Evolutionary conservation across 768 basidiomycete genomes (phyloP).

Genomic region (Boletus tomentosulus): DNA sequence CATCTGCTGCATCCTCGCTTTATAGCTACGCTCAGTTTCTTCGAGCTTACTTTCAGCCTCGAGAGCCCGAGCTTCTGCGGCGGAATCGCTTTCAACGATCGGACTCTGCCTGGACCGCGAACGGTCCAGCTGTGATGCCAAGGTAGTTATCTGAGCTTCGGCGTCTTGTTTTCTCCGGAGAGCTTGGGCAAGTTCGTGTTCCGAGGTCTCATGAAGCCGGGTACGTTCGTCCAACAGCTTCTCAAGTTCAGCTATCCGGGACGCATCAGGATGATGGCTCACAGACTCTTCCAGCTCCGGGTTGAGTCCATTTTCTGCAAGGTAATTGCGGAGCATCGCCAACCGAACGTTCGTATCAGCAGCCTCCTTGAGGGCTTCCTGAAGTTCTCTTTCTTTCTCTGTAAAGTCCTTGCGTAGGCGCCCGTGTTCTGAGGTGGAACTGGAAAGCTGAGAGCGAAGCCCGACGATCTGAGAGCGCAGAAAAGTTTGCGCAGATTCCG

Average conservation of each 20-base stretch:
- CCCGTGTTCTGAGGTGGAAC: conserved; percentile 63
- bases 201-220: conserved; percentile 66
- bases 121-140: conserved; percentile 66
- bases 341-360: conserved; percentile 71
- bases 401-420: conserved; percentile 66
- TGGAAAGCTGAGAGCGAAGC: conserved; percentile 69
- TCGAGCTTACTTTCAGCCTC: conserved; percentile 77
- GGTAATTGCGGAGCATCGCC: conserved; percentile 76
- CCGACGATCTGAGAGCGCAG: conserved; percentile 72
- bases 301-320: conserved; percentile 83
- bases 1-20: conserved; percentile 78
- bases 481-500: conserved; percentile 58
- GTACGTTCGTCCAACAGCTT: conserved; percentile 68
- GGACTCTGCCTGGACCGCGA: conserved; percentile 58
- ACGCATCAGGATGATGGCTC: conserved; percentile 28
- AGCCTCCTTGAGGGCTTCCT: conserved; percentile 59
- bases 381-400: conserved; percentile 60
- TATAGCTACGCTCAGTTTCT: conserved; percentile 75
- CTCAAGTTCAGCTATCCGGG: conserved; percentile 72
- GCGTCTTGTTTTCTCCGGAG: conserved; percentile 67
- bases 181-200: conserved; percentile 68
- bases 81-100: conserved; percentile 34
- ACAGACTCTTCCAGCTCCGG: conserved; percentile 64
- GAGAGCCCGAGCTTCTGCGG: conserved; percentile 45
- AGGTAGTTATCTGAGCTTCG: conserved; percentile 61